phyloP scores from a whole-genome alignment of 2,329 filamentous ascomycete species.

The Thelonectria discophora region DNA sequence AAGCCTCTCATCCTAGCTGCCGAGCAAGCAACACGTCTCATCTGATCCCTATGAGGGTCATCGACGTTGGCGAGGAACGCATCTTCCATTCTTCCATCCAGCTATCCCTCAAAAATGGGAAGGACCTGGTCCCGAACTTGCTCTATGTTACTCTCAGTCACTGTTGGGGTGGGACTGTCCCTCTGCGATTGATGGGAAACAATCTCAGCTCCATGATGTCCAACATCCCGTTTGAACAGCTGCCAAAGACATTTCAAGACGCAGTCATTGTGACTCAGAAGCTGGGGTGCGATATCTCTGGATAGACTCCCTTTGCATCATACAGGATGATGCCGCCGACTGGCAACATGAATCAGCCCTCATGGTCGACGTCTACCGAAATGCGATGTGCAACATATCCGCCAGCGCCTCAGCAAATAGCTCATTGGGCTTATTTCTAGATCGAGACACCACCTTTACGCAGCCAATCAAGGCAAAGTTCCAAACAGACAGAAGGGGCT shows the following conservation, averaged over 20 bases:
- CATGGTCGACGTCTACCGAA: slow-evolving; percentile 26
- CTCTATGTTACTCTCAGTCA: not conserved
- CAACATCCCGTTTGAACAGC: not conserved
- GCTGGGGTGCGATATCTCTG: not conserved
- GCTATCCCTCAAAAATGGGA: not conserved
- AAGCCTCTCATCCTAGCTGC: not conserved
- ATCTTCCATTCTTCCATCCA: not conserved
- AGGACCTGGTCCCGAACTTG: not conserved
- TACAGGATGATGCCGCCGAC: slow-evolving; percentile 10
- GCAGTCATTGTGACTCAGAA: not conserved
- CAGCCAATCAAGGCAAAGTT: not conserved
- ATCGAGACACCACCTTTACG: not conserved
- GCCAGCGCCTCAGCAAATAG: not conserved
- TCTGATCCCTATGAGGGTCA: not conserved
- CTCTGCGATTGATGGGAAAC: not conserved
- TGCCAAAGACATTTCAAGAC: slow-evolving; percentile 5
- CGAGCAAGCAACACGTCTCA: not conserved
- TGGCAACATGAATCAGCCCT: slow-evolving; percentile 15
- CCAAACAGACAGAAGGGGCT: not conserved
- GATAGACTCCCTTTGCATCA: slow-evolving; percentile 14
- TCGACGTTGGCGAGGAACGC: not conserved
- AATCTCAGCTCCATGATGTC: not conserved
- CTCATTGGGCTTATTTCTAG: not conserved
- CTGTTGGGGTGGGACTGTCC: not conserved
- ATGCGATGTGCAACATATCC: slow-evolving; percentile 1